Evolutionary conservation across 2,329 filamentous ascomycete genomes (phyloP), one percentile per base, ranked within the genome.

Genomic region (Fusarium goolgardi): DNA sequence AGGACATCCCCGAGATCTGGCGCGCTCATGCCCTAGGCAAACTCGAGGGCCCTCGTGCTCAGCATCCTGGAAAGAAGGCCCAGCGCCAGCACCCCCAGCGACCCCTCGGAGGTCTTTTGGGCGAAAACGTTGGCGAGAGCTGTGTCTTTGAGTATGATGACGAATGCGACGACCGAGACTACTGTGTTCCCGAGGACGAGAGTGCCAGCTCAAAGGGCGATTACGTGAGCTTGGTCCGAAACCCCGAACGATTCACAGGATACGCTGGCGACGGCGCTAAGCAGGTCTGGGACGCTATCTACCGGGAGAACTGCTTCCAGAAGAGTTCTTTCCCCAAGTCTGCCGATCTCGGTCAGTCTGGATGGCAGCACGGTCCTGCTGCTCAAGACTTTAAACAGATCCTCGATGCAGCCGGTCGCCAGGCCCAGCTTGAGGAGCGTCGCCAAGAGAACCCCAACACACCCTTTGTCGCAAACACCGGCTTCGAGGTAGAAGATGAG

Each of bases 141-240:
- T 99, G 96, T 77, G 94, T 99, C 45, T 90, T 98, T 20, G 96
- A 99, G 81, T 97, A 97, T 76, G 95, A 98, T 75, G 95, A 97
- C 75, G 95, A 97, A 79, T 97, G 94, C 79, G 95, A 98, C 81
- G 92, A 97, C 71, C 88, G 96, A 69, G 96, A 99, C 78, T 99
- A 98, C 79, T 99, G 96, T 80, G 88, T 98, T 6, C 93, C 94
- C 1, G 96, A 99, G 73, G 96, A 99, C 76, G 94, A 98, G 81
- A 92, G 92, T 74, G 89, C 91, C 9, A 85, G 86, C 50, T 91
- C 87, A 12, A 97, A 97, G 79, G 96, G 96, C 40, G 96, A 98
- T 83, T 99, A 99, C 77, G 96, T 99, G 73, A 97, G 93, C 79
- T 84, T 99, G 70, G 84, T 96, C 50, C 91, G 93, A 77, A 99